Conservation (phyloP, 129 eudicot genomes). For the Chrysanthemum seticuspe region DNA sequence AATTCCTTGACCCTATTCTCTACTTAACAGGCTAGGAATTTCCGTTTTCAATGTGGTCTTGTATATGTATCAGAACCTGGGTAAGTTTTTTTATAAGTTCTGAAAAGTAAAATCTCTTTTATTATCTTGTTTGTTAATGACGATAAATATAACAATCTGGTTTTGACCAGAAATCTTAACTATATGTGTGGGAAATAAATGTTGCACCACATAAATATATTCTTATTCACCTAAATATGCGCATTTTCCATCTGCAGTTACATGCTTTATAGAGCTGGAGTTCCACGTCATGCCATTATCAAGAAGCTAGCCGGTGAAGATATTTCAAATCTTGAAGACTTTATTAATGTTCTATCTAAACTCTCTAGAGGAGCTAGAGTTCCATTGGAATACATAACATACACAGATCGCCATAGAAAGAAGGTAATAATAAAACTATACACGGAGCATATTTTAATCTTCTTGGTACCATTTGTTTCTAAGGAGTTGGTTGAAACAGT, state of each 20-base stretch:
- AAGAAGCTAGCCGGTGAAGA: conserved; percentile 83
- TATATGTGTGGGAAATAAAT: neutral
- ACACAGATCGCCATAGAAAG: conserved; percentile 78
- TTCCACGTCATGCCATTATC: conserved; percentile 92
- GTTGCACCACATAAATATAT: conserved; percentile 17
- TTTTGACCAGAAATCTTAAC: conserved; percentile 3
- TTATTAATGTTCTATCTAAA: conserved; percentile 72
- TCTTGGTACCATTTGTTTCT: too few relatives aligned
- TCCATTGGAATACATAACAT: conserved; percentile 79
- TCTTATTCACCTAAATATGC: neutral
- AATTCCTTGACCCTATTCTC: neutral
- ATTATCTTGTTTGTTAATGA: conserved; percentile 10
- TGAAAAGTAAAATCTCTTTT: neutral
- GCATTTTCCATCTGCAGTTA: conserved; percentile 44
- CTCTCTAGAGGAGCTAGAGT: conserved; percentile 82
- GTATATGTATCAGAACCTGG: conserved; percentile 96
- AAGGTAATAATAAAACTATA: conserved; percentile 49
- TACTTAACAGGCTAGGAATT: conserved; percentile 89
- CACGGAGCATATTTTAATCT: neutral
- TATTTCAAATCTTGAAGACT: conserved; percentile 66
- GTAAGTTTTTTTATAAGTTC: conserved; percentile 38
- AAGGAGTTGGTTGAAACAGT: too few relatives aligned
- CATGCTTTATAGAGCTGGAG: conserved; percentile 89
- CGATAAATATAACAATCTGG: conserved; percentile 1
- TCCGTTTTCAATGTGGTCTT: conserved; percentile 91